Conservation (phyloP, 169 alveolate species). For the Plasmodium inui region DNA sequence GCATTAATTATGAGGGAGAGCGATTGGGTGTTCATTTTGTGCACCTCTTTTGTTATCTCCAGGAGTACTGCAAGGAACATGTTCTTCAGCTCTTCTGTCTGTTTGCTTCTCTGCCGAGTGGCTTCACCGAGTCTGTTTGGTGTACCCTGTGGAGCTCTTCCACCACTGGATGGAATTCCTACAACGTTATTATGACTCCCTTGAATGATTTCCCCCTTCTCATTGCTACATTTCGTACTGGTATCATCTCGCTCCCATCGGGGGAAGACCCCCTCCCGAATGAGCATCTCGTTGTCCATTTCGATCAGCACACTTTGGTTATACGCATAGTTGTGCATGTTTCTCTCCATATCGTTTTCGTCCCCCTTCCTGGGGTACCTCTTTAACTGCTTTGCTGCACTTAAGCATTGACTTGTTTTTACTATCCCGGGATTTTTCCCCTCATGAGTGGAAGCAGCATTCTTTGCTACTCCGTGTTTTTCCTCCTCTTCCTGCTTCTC, state of each 20-base stretch:
- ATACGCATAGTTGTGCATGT: not conserved
- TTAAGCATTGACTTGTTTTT: not conserved
- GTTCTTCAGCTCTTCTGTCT: conserved; percentile 14
- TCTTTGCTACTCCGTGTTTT: not conserved
- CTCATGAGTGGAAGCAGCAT: not conserved
- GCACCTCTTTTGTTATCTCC: conserved; percentile 20
- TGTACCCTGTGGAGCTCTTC: not conserved
- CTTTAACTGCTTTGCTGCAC: not conserved
- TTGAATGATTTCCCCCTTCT: not conserved
- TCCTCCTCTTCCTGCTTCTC: not conserved
- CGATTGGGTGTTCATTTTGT: conserved; percentile 66
- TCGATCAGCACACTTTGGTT: conserved; percentile 1
- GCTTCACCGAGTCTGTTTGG: not conserved
- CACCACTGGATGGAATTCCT: not conserved
- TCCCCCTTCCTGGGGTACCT: not conserved
- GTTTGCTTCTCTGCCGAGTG: not conserved
- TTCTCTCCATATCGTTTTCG: not conserved
- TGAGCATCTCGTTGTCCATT: not conserved
- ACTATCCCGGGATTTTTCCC: not conserved
- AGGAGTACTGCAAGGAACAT: conserved; percentile 5
- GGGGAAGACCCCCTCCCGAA: not conserved
- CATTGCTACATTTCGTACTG: not conserved
- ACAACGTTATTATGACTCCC: not conserved
- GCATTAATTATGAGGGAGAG: conserved; percentile 52
- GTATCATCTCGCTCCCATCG: not conserved